Evolutionary conservation across 83 land plant species (phyloP), one percentile per base, ranked within the genome.

Genomic region (Thuja plicata): DNA sequence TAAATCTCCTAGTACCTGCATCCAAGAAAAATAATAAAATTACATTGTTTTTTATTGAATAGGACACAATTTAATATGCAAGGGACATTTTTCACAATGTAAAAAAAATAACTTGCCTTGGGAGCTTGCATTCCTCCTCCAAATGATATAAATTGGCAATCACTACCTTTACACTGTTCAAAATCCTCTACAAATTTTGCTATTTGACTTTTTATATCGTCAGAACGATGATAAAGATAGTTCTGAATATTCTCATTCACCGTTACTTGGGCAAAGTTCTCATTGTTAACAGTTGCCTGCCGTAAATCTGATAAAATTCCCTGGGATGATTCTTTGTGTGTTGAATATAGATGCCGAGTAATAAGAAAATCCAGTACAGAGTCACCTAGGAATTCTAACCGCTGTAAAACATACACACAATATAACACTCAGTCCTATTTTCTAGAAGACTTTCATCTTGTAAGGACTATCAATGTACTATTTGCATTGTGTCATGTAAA

Each of bases 321-420:
- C 0, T 95, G 99, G 86, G 94, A 94, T 77, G 95, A 76, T 50
- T 95, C 92, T 7, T 90, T 87, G 89, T 97, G 92, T 12, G 76
- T 88, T 40, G 90, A 77, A 88, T 90, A 97, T 6, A 96, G 94
- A 88, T 96, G 92, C 77, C 90, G 84, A 34, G 99, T 95, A 37
- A 97, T 95, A 1, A 97, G 96, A 37, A 94, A 85, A 90, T 96
- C 99, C 88, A 97, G 89, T 76, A 95, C 97, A 27, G 99, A 90
- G 87, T 97, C 99, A 4, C 99, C 99, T 54, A 97, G 96, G 89
- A 96, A 97, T 90, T 97, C 97, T 77, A 97, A 94, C 85, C 99
- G 92, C 97, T 97, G 96, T 40, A 34, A 84, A 52, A n/a, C 50
- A 50, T 24, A 84, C 4, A 32, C 54, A 8, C 34, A 48, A 84